Percentiles rank a stretch among this genome's conserved stretches.
Evolutionary conservation across 371 early-diverging fungal species (phyloP).

Genomic region (Batrachochytrium dendrobatidis): DNA sequence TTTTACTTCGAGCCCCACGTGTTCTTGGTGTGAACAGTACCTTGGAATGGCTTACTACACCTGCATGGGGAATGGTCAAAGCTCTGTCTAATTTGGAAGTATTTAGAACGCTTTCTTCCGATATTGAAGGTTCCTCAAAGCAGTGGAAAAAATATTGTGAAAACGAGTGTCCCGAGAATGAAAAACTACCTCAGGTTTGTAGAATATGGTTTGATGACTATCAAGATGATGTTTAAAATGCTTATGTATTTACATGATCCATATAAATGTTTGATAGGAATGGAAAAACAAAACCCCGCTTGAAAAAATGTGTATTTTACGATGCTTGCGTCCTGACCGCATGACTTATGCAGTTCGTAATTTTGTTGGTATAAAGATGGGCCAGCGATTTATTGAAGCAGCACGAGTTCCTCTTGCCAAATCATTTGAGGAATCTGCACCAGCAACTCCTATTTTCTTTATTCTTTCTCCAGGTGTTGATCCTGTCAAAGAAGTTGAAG

Average conservation of each 20-base stretch:
- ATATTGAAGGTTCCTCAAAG: conserved; percentile 54
- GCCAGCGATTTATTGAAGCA: conserved; percentile 45
- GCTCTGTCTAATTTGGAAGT: conserved; percentile 48
- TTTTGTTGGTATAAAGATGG: conserved; percentile 51
- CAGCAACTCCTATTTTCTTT: conserved; percentile 54
- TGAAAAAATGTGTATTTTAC: conserved; percentile 52
- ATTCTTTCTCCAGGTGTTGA: conserved; percentile 61
- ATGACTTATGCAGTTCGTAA: conserved; percentile 54
- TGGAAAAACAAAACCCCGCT: conserved; percentile 59
- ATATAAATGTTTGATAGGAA: conserved; percentile 22
- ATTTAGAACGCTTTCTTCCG: conserved; percentile 45
- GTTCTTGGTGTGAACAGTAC: conserved; percentile 40
- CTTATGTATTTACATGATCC: neutral
- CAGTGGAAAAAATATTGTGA: conserved; percentile 63
- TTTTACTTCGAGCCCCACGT: conserved; percentile 45
- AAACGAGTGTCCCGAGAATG: conserved; percentile 52
- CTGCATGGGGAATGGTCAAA: conserved; percentile 50
- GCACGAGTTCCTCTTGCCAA: conserved; percentile 42
- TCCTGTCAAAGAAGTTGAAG: conserved; percentile 60
- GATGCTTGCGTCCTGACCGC: conserved; percentile 53
- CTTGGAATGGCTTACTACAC: conserved; percentile 45
- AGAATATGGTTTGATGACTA: neutral
- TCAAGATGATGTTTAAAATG: neutral
- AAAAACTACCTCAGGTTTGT: conserved; percentile 47
- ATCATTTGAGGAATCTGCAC: conserved; percentile 44